These are phyloP conservation scores for Hyaloscypha hepaticicola DNA, from an alignment of 495 filamentous ascomycete genomes.

Conservation along the genomic window DNA sequence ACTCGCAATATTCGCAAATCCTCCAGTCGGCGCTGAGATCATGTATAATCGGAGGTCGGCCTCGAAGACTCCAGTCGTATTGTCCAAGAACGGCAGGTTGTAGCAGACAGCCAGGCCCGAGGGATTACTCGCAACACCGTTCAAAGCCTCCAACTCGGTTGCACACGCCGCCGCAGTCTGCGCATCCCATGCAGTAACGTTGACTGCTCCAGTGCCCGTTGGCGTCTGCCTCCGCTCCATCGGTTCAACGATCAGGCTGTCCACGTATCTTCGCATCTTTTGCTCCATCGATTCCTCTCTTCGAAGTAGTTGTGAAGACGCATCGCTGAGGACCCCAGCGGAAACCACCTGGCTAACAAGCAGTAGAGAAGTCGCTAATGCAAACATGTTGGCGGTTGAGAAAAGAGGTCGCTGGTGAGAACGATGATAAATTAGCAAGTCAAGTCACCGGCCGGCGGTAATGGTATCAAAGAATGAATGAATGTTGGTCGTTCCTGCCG, in stretches of 20 bases:
- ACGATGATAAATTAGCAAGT: slow-evolving; percentile 1
- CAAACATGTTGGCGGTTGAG: slow-evolving; percentile 26
- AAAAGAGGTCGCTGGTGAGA: slow-evolving; percentile 1
- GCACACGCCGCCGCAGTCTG: slow-evolving; percentile 51
- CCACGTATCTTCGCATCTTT: slow-evolving; percentile 32
- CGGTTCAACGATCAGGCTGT: slow-evolving; percentile 27
- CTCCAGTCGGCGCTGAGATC: slow-evolving; percentile 53
- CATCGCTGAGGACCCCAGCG: slow-evolving; percentile 22
- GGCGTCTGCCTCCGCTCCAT: slow-evolving; percentile 33
- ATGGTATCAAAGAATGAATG: slow-evolving; percentile 25
- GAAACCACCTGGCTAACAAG: slow-evolving; percentile 24
- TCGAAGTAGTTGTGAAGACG: slow-evolving; percentile 16
- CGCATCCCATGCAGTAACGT: slow-evolving; percentile 47
- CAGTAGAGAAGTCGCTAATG: slow-evolving; percentile 27
- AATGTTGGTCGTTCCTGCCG: slow-evolving; percentile 19
- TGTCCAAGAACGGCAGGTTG: slow-evolving; percentile 65
- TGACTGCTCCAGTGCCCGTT: slow-evolving; percentile 36
- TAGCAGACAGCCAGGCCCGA: slow-evolving; percentile 78
- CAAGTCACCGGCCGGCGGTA: slow-evolving; percentile 28
- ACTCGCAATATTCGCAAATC: slow-evolving; percentile 55
- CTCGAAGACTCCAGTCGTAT: slow-evolving; percentile 61
- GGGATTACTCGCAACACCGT: slow-evolving; percentile 54
- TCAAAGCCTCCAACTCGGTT: slow-evolving; percentile 44
- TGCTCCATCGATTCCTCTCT: slow-evolving; percentile 23
- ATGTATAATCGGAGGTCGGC: slow-evolving; percentile 70